phyloP scores from a whole-genome alignment of 495 filamentous ascomycete genomes.

The Tuber borchii region DNA sequence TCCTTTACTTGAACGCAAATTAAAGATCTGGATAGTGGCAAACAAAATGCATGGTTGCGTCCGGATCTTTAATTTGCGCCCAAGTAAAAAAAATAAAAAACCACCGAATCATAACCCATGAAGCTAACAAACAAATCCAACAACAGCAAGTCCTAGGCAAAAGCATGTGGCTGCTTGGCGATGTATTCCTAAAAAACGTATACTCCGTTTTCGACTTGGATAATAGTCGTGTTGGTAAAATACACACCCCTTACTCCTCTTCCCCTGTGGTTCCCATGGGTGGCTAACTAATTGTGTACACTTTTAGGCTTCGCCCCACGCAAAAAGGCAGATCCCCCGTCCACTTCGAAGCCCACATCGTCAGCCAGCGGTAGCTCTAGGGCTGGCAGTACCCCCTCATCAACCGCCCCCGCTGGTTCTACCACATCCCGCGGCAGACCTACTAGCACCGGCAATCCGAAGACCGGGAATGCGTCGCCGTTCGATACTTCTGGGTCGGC shows the following conservation, averaged over 20 bases:
- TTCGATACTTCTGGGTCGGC: conserved; percentile 10
- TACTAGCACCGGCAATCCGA: conserved; percentile 4
- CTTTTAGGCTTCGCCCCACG: conserved; percentile 16
- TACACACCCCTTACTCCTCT: background rate
- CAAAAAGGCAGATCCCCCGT: conserved; percentile 7
- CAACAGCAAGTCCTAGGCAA: conserved; percentile 27
- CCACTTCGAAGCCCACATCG: conserved; percentile 3
- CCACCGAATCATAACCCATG: background rate
- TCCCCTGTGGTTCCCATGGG: no score
- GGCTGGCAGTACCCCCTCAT: conserved; percentile 3
- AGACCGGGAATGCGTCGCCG: conserved; percentile 19
- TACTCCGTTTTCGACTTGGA: conserved; percentile 76
- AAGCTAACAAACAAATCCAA: background rate
- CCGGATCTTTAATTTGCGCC: no score
- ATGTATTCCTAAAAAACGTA: conserved; percentile 85
- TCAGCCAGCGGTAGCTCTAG: background rate
- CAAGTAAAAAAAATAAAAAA: background rate
- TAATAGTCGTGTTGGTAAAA: conserved; percentile 49
- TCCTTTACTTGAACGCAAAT: no score
- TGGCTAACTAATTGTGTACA: background rate
- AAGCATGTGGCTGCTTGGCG: conserved; percentile 67
- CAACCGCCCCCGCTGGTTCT: background rate
- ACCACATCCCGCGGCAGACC: conserved; percentile 2
- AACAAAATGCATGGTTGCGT: no score
- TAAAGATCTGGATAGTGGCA: no score